Conservation (phyloP, 2,329 filamentous ascomycete genomes). For the Rutstroemia sydowiana region DNA sequence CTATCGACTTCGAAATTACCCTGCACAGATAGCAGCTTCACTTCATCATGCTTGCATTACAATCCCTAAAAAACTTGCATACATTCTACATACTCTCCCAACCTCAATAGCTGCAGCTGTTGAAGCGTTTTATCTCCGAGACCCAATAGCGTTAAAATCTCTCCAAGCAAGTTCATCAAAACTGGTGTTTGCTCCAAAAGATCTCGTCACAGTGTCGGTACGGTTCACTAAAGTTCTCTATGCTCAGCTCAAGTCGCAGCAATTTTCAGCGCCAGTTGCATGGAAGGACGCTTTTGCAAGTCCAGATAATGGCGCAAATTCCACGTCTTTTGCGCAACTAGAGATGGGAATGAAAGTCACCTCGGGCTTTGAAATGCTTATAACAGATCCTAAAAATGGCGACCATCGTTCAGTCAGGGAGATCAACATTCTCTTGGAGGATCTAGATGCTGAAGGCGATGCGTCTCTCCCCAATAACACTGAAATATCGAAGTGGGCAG, state of each 20-base stretch:
- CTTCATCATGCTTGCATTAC: slow-evolving; percentile 68
- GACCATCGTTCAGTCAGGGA: slow-evolving; percentile 66
- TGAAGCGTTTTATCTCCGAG: slow-evolving; percentile 88
- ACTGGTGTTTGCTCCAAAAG: slow-evolving; percentile 64
- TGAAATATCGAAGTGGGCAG: slow-evolving; percentile 67
- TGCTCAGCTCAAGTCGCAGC: slow-evolving; percentile 82
- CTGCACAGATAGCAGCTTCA: slow-evolving; percentile 62
- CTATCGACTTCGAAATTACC: slow-evolving; percentile 79
- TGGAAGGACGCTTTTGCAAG: slow-evolving; percentile 38
- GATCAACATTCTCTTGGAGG: slow-evolving; percentile 66
- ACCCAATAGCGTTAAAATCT: slow-evolving; percentile 66
- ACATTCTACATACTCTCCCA: slow-evolving; percentile 68
- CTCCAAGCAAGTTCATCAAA: slow-evolving; percentile 48
- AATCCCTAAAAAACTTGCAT: slow-evolving; percentile 75
- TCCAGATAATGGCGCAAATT: slow-evolving; percentile 24
- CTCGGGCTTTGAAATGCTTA: slow-evolving; percentile 84
- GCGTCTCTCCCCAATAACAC: slow-evolving; percentile 57
- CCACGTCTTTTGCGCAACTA: slow-evolving; percentile 29
- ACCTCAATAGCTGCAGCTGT: slow-evolving; percentile 73
- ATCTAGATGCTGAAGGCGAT: slow-evolving; percentile 45
- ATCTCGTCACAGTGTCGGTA: slow-evolving; percentile 72
- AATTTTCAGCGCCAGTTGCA: slow-evolving; percentile 58
- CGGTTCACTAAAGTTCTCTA: slow-evolving; percentile 85
- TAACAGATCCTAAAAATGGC: slow-evolving; percentile 58
- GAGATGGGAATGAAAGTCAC: slow-evolving; percentile 85